phyloP scores from a whole-genome alignment of 2,329 filamentous ascomycete genomes.

The Ophiostoma ips region DNA sequence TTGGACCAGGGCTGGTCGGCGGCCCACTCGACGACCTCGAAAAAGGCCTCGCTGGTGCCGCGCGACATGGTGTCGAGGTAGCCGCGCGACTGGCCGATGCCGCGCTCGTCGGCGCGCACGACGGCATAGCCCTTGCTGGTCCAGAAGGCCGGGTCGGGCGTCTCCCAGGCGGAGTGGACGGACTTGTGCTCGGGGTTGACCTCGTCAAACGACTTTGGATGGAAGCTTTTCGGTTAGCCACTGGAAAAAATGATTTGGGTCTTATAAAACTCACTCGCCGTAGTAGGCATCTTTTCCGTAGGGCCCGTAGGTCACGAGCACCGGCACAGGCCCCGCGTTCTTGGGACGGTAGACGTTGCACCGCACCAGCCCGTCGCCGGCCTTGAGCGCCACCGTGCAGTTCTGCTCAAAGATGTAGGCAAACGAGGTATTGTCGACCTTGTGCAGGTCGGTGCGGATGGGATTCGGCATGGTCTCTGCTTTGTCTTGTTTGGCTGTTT shows the following conservation, averaged over 20 bases:
- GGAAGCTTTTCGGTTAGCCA: slow-evolving; percentile 19
- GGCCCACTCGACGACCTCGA: slow-evolving; percentile 35
- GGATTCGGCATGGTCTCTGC: slow-evolving; percentile 14
- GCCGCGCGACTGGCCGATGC: slow-evolving; percentile 33
- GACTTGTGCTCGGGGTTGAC: slow-evolving; percentile 40
- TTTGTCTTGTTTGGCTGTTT: neutral
- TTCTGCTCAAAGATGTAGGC: slow-evolving; percentile 29
- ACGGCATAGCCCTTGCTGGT: slow-evolving; percentile 39
- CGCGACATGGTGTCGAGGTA: slow-evolving; percentile 35
- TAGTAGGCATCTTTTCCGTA: slow-evolving; percentile 64
- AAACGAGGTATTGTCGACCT: slow-evolving; percentile 14
- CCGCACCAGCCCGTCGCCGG: slow-evolving; percentile 20
- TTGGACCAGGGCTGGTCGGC: slow-evolving; percentile 32
- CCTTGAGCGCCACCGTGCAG: slow-evolving; percentile 21
- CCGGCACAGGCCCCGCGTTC: slow-evolving; percentile 30
- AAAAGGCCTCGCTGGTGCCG: slow-evolving; percentile 33
- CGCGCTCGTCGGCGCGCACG: slow-evolving; percentile 37
- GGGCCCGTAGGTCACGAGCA: slow-evolving; percentile 57
- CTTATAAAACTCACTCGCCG: slow-evolving; percentile 16
- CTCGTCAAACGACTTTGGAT: slow-evolving; percentile 28
- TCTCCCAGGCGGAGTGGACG: slow-evolving; percentile 43
- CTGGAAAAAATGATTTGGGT: neutral
- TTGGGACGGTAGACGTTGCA: slow-evolving; percentile 27
- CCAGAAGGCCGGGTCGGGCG: slow-evolving; percentile 43
- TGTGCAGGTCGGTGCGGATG: neutral